These are phyloP conservation scores for Calonectria multiphialidica DNA, from an alignment of 2,329 filamentous ascomycete species.

Conservation along the genomic window DNA sequence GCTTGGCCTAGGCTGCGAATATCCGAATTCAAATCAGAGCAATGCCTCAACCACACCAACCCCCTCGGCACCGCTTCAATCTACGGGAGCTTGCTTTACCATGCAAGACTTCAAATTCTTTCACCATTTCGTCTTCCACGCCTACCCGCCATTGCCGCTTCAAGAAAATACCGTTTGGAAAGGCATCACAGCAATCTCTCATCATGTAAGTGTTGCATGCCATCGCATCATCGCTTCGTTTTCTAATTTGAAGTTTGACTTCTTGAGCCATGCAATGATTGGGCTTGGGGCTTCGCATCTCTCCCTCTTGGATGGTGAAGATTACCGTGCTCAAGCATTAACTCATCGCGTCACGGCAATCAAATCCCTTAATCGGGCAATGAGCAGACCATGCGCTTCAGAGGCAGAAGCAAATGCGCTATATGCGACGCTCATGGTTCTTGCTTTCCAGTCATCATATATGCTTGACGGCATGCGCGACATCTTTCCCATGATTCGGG, in stretches of 20 bases:
- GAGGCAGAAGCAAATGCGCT: constrained; percentile 49
- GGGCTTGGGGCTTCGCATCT: constrained; percentile 51
- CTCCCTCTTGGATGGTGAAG: constrained; percentile 31
- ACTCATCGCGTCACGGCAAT: constrained; percentile 49
- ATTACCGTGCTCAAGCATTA: constrained; percentile 42
- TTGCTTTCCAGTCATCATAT: constrained; percentile 50
- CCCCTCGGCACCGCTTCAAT: neutral
- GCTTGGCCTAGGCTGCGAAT: constrained; percentile 30
- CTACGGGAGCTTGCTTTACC: constrained; percentile 44
- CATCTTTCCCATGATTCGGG: constrained; percentile 46
- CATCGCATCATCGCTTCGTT: neutral
- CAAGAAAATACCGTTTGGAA: constrained; percentile 47
- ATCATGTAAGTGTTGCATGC: constrained; percentile 40
- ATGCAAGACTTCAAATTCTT: constrained; percentile 61
- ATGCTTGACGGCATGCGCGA: constrained; percentile 52
- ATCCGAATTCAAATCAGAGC: neutral
- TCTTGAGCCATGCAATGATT: constrained; percentile 52
- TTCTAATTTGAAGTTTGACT: constrained; percentile 46
- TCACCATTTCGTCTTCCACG: constrained; percentile 61
- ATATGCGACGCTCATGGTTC: constrained; percentile 47
- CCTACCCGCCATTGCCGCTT: constrained; percentile 52
- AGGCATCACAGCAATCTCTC: constrained; percentile 48
- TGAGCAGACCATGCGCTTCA: constrained; percentile 39
- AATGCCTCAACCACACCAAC: neutral
- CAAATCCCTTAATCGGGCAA: constrained; percentile 42